Evolutionary conservation across 192 early-diverging fungal species (phyloP).

Genomic region (Irineochytrium annulatum): DNA sequence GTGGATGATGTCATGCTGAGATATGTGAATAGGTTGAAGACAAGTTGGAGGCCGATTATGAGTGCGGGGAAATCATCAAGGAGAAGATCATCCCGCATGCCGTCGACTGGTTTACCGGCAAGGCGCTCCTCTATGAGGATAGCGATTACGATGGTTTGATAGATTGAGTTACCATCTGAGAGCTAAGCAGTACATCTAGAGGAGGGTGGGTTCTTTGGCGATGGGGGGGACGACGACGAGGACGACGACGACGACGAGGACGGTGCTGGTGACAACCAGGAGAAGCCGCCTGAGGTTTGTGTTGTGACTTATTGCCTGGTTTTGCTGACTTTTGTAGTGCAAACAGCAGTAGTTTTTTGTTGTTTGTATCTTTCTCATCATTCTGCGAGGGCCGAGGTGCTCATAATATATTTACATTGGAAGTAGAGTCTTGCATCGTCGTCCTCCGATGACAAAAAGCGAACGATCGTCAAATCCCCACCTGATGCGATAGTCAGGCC

Average conservation of each 20-base stretch:
- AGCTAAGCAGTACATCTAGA: slow-evolving; percentile 62
- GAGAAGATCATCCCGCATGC: slow-evolving; percentile 95
- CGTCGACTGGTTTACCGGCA: slow-evolving; percentile 98
- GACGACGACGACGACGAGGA: slow-evolving; percentile 69
- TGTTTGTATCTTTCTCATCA: too few species aligned
- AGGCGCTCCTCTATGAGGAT: slow-evolving; percentile 83
- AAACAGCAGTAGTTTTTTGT: slow-evolving; percentile 51
- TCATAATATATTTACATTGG: too few species aligned
- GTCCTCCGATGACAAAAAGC: too few species aligned
- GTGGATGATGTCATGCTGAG: slow-evolving; percentile 37
- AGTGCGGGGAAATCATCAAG: slow-evolving; percentile 97
- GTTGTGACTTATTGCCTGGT: background rate
- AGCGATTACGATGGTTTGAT: slow-evolving; percentile 7
- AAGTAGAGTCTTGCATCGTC: too few species aligned
- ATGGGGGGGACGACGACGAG: slow-evolving; percentile 58
- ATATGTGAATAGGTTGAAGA: slow-evolving; percentile 69
- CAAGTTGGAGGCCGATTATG: slow-evolving; percentile 90
- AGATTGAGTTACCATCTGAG: slow-evolving; percentile 26
- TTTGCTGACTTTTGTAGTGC: slow-evolving; percentile 36
- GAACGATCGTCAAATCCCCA: too few species aligned
- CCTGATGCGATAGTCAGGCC: too few species aligned
- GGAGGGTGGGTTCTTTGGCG: slow-evolving; percentile 65
- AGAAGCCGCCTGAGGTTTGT: slow-evolving; percentile 14
- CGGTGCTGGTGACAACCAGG: slow-evolving; percentile 24
- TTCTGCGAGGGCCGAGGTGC: too few species aligned